These are phyloP conservation scores for Beauveria asiatica DNA, from an alignment of 2,329 filamentous ascomycete species.

Conservation along the genomic window DNA sequence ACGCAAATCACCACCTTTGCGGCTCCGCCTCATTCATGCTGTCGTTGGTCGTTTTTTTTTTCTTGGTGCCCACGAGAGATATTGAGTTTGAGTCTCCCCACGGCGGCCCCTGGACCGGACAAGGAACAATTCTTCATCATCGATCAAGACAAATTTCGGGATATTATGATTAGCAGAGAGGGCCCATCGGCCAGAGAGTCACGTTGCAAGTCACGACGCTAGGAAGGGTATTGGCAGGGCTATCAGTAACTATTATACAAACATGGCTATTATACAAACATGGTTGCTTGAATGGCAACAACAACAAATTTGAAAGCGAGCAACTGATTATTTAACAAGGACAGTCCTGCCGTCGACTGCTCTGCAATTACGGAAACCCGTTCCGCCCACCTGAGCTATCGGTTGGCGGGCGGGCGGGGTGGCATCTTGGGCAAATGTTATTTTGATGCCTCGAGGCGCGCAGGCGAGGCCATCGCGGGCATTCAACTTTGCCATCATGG, in stretches of 20 bases:
- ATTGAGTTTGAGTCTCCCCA: background rate
- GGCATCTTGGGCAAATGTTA: too few species aligned
- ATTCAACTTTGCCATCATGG: too few species aligned
- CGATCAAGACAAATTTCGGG: background rate
- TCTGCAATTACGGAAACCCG: background rate
- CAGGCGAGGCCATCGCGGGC: too few species aligned
- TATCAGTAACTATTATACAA: too few species aligned
- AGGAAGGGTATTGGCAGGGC: background rate
- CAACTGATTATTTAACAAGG: background rate
- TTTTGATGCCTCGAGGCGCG: too few species aligned
- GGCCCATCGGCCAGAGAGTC: background rate
- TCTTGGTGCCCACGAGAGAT: background rate
- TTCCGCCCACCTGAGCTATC: too few species aligned
- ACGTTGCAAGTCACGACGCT: background rate
- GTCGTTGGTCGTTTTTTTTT: background rate
- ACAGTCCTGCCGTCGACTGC: background rate
- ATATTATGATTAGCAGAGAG: background rate
- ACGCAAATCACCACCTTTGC: background rate
- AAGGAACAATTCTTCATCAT: background rate
- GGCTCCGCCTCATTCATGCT: background rate
- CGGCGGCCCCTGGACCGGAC: background rate
- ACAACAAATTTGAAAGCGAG: background rate
- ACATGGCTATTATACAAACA: too few species aligned
- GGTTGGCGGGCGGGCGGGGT: too few species aligned
- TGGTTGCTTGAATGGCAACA: background rate